phyloP scores from a whole-genome alignment of 2,329 filamentous ascomycete species.

The Huntiella bhutanensis region DNA sequence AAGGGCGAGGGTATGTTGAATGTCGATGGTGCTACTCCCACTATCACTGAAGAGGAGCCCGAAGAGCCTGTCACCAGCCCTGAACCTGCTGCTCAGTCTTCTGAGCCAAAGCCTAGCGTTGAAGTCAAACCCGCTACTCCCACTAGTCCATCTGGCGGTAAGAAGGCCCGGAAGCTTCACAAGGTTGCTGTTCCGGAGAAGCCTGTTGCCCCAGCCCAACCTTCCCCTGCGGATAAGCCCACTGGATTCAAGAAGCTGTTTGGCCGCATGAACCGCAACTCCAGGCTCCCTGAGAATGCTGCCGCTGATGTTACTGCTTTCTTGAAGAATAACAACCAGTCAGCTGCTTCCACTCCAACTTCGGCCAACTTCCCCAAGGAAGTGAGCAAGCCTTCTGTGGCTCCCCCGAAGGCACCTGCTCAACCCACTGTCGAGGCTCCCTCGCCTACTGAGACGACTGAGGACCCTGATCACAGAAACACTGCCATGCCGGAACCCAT shows the following conservation, averaged over 20 bases:
- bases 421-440: neutral
- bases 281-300: slow-evolving; percentile 36
- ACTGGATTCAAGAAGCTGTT: slow-evolving; percentile 46
- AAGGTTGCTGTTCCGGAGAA: slow-evolving; percentile 28
- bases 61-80: slow-evolving; percentile 21
- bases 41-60: slow-evolving; percentile 21
- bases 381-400: slow-evolving; percentile 14
- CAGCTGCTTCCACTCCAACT: slow-evolving; percentile 16
- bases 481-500: slow-evolving; percentile 1
- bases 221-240: slow-evolving; percentile 14
- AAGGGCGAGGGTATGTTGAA: slow-evolving; percentile 31
- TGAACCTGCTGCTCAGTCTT: slow-evolving; percentile 16
- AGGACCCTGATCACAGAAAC: neutral
- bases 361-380: slow-evolving; percentile 13
- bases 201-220: slow-evolving; percentile 12
- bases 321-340: slow-evolving; percentile 22
- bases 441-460: slow-evolving; percentile 5
- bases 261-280: slow-evolving; percentile 40
- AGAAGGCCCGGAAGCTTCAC: slow-evolving; percentile 30
- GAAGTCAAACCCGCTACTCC: slow-evolving; percentile 11
- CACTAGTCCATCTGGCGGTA: slow-evolving; percentile 13
- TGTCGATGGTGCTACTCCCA: slow-evolving; percentile 12
- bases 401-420: slow-evolving; percentile 3
- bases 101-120: slow-evolving; percentile 8
- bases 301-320: slow-evolving; percentile 31